phyloP scores from a whole-genome alignment of 2,329 filamentous ascomycete genomes.

The Domatiomyces catenatus region DNA sequence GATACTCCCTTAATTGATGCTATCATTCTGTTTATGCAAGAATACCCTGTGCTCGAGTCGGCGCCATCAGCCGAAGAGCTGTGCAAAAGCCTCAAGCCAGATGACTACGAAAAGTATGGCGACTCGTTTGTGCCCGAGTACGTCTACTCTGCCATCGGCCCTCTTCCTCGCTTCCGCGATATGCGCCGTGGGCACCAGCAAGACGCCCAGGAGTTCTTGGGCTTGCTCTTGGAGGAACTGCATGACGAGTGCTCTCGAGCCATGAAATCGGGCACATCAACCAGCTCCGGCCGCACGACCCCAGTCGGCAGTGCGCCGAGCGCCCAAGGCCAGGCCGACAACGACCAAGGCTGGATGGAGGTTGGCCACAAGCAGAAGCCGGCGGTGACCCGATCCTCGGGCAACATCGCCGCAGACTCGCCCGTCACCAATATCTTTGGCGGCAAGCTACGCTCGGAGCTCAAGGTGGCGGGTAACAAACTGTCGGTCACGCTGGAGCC shows the following conservation, averaged over 20 bases:
- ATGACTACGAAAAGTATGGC: constrained; percentile 77
- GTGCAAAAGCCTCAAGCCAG: constrained; percentile 56
- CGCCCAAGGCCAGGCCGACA: constrained; percentile 26
- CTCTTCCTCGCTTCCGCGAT: constrained; percentile 71
- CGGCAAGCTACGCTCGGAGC: constrained; percentile 75
- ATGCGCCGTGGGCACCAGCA: constrained; percentile 95
- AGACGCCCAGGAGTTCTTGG: constrained; percentile 92
- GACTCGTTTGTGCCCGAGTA: constrained; percentile 87
- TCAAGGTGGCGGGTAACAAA: constrained; percentile 72
- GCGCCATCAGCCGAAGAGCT: constrained; percentile 59
- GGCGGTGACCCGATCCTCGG: constrained; percentile 72
- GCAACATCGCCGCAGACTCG: constrained; percentile 54
- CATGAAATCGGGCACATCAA: constrained; percentile 40
- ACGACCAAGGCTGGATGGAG: constrained; percentile 70
- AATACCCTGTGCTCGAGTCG: constrained; percentile 77
- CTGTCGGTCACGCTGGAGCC: constrained; percentile 84
- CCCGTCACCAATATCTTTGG: constrained; percentile 92
- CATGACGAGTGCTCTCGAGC: constrained; percentile 81
- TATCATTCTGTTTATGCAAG: constrained; percentile 92
- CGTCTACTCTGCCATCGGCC: constrained; percentile 82
- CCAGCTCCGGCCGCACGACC: constrained; percentile 31
- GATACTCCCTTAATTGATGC: constrained; percentile 87
- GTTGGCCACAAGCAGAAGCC: constrained; percentile 85
- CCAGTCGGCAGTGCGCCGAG: constrained; percentile 30
- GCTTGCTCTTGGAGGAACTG: constrained; percentile 78